These are phyloP conservation scores for Rhodotorula paludigena DNA, from an alignment of 768 basidiomycete genomes.

Conservation along the genomic window DNA sequence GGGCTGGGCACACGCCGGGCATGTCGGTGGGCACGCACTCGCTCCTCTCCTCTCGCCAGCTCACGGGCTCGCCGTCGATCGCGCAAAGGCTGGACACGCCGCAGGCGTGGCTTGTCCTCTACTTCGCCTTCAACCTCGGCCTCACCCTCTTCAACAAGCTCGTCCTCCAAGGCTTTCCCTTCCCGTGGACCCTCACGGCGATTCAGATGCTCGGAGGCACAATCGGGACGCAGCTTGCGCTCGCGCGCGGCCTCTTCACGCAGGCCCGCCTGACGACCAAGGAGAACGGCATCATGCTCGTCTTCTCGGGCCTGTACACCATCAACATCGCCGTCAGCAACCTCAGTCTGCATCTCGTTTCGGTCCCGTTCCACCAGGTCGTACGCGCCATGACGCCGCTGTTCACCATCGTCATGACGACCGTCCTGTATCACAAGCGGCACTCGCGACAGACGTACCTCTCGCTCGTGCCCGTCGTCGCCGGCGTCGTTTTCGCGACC, in stretches of 20 bases:
- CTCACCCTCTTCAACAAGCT: slow-evolving; percentile 94
- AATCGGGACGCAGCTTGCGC: slow-evolving; percentile 67
- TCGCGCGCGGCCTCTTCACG: slow-evolving; percentile 57
- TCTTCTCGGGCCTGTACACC: slow-evolving; percentile 85
- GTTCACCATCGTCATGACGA: slow-evolving; percentile 77
- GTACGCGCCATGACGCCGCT: slow-evolving; percentile 87
- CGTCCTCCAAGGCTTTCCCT: slow-evolving; percentile 85
- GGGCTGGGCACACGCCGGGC: not conserved
- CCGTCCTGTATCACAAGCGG: slow-evolving; percentile 60
- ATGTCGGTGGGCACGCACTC: slow-evolving; percentile 10
- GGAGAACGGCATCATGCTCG: slow-evolving; percentile 61
- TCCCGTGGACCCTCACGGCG: slow-evolving; percentile 91
- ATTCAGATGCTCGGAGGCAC: slow-evolving; percentile 82
- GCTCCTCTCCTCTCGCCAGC: slow-evolving; percentile 13
- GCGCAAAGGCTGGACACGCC: slow-evolving; percentile 28
- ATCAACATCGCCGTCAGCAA: slow-evolving; percentile 95
- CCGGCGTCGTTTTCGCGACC: slow-evolving; percentile 85
- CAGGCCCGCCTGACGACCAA: slow-evolving; percentile 56
- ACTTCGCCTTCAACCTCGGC: slow-evolving; percentile 84
- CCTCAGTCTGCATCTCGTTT: slow-evolving; percentile 55
- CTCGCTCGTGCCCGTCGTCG: slow-evolving; percentile 75
- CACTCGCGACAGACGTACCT: slow-evolving; percentile 62
- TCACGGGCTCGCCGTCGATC: not conserved
- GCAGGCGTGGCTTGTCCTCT: slow-evolving; percentile 63
- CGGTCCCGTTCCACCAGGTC: slow-evolving; percentile 81